Conservation (phyloP, 495 filamentous ascomycete genomes). For the Tuber umbilicatum region DNA sequence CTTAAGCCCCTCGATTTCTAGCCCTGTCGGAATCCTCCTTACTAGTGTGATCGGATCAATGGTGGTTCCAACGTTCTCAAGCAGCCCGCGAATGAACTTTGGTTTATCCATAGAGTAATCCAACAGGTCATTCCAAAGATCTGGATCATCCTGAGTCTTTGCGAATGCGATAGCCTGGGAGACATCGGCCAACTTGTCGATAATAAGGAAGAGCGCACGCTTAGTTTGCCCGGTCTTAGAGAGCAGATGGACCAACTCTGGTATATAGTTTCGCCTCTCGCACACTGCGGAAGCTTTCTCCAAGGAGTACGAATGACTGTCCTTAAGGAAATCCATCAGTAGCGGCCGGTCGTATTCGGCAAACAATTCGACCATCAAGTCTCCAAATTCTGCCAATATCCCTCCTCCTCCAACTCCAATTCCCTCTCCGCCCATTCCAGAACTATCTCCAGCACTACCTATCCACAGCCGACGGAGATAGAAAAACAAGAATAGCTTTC, state of each 20-base stretch:
- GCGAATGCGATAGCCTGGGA: slow-evolving; percentile 87
- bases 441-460: slow-evolving; percentile 46
- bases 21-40: slow-evolving; percentile 77
- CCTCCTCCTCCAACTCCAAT: slow-evolving; percentile 42
- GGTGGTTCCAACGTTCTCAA: slow-evolving; percentile 87
- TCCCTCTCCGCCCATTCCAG: slow-evolving; percentile 52
- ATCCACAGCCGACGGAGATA: slow-evolving; percentile 84
- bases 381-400: slow-evolving; percentile 72
- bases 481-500: slow-evolving; percentile 75
- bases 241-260: slow-evolving; percentile 86
- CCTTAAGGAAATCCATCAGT: slow-evolving; percentile 79
- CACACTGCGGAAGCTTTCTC: slow-evolving; percentile 74
- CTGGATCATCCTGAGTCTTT: slow-evolving; percentile 80
- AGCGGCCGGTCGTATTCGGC: slow-evolving; percentile 71
- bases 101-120: slow-evolving; percentile 96
- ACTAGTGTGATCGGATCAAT: slow-evolving; percentile 88
- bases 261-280: slow-evolving; percentile 67
- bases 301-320: slow-evolving; percentile 73
- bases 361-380: slow-evolving; percentile 77
- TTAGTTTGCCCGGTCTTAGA: slow-evolving; percentile 92
- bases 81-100: slow-evolving; percentile 79
- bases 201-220: slow-evolving; percentile 80
- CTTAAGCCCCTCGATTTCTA: slow-evolving; percentile 81
- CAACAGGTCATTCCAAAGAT: slow-evolving; percentile 90
- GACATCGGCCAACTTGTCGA: slow-evolving; percentile 79